Evolutionary conservation across 2,329 filamentous ascomycete genomes (phyloP).

Genomic region (Davidsoniella eucalypti): DNA sequence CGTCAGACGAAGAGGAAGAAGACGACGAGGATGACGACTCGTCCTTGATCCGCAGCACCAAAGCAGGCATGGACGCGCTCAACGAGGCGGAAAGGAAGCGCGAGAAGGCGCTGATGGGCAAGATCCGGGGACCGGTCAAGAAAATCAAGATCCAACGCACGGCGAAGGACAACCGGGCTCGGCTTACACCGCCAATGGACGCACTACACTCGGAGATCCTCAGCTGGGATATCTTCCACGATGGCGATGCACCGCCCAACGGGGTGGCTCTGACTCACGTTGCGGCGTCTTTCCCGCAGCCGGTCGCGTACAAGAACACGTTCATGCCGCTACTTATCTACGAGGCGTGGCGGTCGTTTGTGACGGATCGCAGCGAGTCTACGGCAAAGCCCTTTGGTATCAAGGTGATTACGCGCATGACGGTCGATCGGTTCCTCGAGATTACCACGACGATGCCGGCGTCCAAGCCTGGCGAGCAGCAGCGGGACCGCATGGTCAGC

Average conservation of each 20-base stretch:
- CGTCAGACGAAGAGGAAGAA: conserved; percentile 44
- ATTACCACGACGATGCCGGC: conserved; percentile 69
- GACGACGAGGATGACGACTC: conserved; percentile 35
- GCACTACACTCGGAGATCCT: conserved; percentile 72
- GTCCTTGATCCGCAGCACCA: conserved; percentile 31
- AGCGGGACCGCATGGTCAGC: conserved; percentile 46
- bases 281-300: conserved; percentile 59
- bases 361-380: conserved; percentile 75
- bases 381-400: conserved; percentile 69
- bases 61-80: conserved; percentile 30
- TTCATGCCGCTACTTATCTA: conserved; percentile 83
- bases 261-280: conserved; percentile 60
- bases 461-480: background rate
- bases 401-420: conserved; percentile 73
- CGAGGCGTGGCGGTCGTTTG: conserved; percentile 90
- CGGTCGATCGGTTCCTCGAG: conserved; percentile 84
- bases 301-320: conserved; percentile 66
- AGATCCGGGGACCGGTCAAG: conserved; percentile 58
- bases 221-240: conserved; percentile 87
- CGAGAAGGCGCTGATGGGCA: conserved; percentile 33
- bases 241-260: conserved; percentile 70
- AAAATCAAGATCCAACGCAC: conserved; percentile 69
- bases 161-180: conserved; percentile 83
- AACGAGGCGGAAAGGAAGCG: conserved; percentile 30
- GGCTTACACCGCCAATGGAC: conserved; percentile 77